These are phyloP conservation scores for Pseudogymnoascus verrucosus DNA, from an alignment of 2,329 filamentous ascomycete genomes.

Conservation along the genomic window DNA sequence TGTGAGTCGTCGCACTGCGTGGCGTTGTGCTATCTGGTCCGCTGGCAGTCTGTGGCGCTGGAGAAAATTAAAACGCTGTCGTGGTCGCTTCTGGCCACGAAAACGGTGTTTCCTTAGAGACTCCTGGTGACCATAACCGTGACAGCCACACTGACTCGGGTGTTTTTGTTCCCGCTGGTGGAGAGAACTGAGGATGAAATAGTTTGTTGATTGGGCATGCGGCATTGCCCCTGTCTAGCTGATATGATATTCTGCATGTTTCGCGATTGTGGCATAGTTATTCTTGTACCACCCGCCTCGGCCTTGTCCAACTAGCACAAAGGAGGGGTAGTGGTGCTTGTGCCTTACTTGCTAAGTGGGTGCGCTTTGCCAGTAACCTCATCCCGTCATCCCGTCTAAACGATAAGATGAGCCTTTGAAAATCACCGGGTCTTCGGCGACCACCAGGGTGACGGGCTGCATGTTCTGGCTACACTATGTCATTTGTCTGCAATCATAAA, in stretches of 20 bases:
- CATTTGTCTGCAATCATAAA: neutral
- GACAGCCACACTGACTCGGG: neutral
- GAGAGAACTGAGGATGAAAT: neutral
- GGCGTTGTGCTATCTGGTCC: neutral
- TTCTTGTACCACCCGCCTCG: neutral
- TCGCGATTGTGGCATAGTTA: neutral
- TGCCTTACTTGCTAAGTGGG: neutral
- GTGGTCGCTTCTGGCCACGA: neutral
- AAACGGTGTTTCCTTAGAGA: neutral
- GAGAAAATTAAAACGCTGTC: neutral
- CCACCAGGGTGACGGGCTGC: neutral
- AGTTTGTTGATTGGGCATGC: neutral
- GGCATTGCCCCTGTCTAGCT: neutral
- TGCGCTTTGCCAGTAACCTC: neutral
- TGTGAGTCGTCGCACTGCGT: neutral
- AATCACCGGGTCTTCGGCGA: neutral
- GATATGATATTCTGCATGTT: neutral
- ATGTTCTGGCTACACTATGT: neutral
- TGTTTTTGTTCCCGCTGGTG: neutral
- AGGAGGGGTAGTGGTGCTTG: neutral
- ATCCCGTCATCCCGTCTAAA: neutral
- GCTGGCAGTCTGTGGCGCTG: neutral
- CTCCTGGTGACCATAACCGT: neutral
- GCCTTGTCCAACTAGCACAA: neutral
- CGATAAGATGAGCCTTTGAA: neutral